phyloP scores from a whole-genome alignment of 495 filamentous ascomycete genomes.

The Chaetomium cochliodes region DNA sequence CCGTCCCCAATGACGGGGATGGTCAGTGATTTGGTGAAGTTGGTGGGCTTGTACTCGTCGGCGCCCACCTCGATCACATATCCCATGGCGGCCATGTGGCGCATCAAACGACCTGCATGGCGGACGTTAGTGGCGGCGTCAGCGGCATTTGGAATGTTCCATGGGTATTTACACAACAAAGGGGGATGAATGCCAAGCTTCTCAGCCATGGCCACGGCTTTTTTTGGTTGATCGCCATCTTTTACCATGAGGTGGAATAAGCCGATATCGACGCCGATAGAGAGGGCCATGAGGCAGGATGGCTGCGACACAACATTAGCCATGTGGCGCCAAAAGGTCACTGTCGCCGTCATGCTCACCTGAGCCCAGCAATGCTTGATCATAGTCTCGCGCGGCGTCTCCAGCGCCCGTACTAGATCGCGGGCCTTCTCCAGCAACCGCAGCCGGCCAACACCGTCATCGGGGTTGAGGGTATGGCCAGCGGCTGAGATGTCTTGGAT shows the following conservation, averaged over 20 bases:
- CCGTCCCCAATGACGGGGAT: conserved; percentile 33
- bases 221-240: conserved; percentile 22
- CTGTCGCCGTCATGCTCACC: conserved; percentile 12
- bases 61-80: conserved; percentile 45
- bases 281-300: conserved; percentile 15
- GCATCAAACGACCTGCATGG: conserved; percentile 38
- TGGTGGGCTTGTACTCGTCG: conserved; percentile 48
- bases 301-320: conserved; percentile 13
- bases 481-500: conserved; percentile 22
- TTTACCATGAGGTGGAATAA: conserved; percentile 24
- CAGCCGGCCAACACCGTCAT: conserved; percentile 21
- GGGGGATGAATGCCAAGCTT: conserved; percentile 19
- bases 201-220: conserved; percentile 15
- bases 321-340: not conserved
- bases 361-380: conserved; percentile 38
- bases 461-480: not conserved
- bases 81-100: conserved; percentile 53
- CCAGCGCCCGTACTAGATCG: conserved; percentile 30
- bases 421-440: conserved; percentile 32
- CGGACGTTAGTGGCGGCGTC: not conserved
- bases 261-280: conserved; percentile 22
- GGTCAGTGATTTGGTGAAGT: conserved; percentile 44
- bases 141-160: not conserved
- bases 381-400: conserved; percentile 41
- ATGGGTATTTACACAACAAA: not conserved